Evolutionary conservation across 2,329 filamentous ascomycete genomes (phyloP).

Genomic region (Colletotrichum chrysophilum): DNA sequence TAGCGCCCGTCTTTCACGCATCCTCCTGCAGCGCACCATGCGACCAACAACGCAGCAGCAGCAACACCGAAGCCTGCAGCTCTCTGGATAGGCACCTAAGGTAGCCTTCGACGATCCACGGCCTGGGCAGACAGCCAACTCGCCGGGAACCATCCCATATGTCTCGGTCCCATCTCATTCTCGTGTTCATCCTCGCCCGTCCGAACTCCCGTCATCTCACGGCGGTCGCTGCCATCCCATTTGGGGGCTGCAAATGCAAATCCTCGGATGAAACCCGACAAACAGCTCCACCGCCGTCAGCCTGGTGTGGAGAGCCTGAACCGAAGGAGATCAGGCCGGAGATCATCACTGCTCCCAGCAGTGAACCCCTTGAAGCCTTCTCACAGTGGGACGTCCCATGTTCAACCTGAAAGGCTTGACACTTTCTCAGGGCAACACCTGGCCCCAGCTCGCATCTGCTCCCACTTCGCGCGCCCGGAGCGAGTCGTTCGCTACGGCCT

Average conservation of each 20-base stretch:
- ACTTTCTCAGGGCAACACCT: not conserved
- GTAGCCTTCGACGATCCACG: not conserved
- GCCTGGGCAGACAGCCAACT: not conserved
- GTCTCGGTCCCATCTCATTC: conserved; percentile 1
- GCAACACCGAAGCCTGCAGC: not conserved
- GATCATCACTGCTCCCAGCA: not conserved
- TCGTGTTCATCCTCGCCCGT: not conserved
- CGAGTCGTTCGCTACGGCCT: not conserved
- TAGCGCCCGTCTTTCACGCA: not conserved
- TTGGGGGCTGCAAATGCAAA: conserved; percentile 1
- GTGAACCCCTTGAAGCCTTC: not conserved
- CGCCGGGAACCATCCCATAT: not conserved
- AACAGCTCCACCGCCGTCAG: not conserved
- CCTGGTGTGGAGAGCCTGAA: not conserved
- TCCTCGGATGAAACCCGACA: conserved; percentile 17
- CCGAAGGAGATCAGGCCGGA: conserved; percentile 2
- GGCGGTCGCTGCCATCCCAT: not conserved
- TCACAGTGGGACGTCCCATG: not conserved
- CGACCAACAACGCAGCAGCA: not conserved
- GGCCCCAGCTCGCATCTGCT: not conserved
- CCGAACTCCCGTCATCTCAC: not conserved
- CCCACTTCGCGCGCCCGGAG: not conserved
- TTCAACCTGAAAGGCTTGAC: not conserved
- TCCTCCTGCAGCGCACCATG: not conserved
- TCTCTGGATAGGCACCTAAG: not conserved